Base-by-base conservation (phyloP, 140 eudicot species). In the Stevia rebaudiana region DNA sequence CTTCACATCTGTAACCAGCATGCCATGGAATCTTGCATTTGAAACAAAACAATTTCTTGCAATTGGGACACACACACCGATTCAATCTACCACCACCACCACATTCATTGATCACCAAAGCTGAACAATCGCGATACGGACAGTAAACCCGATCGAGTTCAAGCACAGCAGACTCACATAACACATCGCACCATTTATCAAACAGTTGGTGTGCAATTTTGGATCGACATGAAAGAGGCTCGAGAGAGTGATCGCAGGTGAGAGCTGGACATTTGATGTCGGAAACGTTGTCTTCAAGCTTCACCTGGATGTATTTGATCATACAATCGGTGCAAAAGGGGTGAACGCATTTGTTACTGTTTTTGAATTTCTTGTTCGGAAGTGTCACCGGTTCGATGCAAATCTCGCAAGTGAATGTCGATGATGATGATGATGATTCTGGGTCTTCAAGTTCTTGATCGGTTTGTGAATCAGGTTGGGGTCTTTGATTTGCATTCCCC, bases 1-100 rank as follows among this genome's bases (percentile, higher is more conserved):
- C 95, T 21, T 79, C 94, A 48, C 95, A 87, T 79, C 79, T 53
- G 68, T 71, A 87, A 21, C 95, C 94, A 17, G 94, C 84, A 62
- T 87, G 94, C 95, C 95, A 87, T 3, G 70, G 74, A 53, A 74
- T 36, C 74, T 78, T 81, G 13, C 95, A 87, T 72, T 35, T n/a
- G 18, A 84, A 84, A 50, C 95, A 87, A 60, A 87, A 81, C 41
- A 50, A 10, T 51, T 72, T 79, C 78, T 79, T 84, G 35, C 95
- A 87, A 65, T 68, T 82, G 0, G 95, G 95, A 56, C 95, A 87
- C 59, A 25, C 69, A 23, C 75, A 69, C 24, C 58, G 44, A 40
- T 25, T 82, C 56, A 77, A 75, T 62, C 3, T 50, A 24, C 81
- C 86, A 3, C 77, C 82, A 36, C 81, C 84, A 10, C 94, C 95